These are phyloP conservation scores for Aspergillus spinulosporus DNA, from an alignment of 2,329 filamentous ascomycete genomes.

Conservation along the genomic window DNA sequence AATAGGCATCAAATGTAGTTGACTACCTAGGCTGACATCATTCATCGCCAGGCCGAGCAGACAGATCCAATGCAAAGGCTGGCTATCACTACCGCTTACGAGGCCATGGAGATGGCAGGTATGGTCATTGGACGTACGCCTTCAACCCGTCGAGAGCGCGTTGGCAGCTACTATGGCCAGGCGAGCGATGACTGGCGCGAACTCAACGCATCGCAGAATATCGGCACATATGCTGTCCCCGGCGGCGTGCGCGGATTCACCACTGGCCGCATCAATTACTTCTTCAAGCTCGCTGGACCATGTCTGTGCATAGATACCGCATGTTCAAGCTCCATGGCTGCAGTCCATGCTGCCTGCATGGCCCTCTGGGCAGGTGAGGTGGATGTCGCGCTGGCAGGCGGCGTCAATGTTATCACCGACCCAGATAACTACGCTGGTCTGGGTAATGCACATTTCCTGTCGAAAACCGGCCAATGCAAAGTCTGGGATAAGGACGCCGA, in stretches of 20 bases:
- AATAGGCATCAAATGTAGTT: no score
- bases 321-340: slow-evolving; percentile 62
- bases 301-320: slow-evolving; percentile 72
- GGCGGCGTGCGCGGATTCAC: slow-evolving; percentile 61
- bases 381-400: slow-evolving; percentile 76
- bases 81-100: slow-evolving; percentile 71
- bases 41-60: slow-evolving; percentile 61
- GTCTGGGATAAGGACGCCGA: slow-evolving; percentile 51
- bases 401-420: slow-evolving; percentile 70
- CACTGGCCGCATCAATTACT: slow-evolving; percentile 68
- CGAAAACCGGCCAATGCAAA: slow-evolving; percentile 48
- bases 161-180: slow-evolving; percentile 71
- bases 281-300: slow-evolving; percentile 72
- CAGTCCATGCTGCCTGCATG: slow-evolving; percentile 69
- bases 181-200: slow-evolving; percentile 65
- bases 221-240: slow-evolving; percentile 67
- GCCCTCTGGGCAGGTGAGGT: slow-evolving; percentile 71
- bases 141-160: slow-evolving; percentile 59
- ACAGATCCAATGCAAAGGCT: slow-evolving; percentile 78
- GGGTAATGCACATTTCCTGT: slow-evolving; percentile 50
- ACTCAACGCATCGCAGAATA: slow-evolving; percentile 67
- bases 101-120: slow-evolving; percentile 78
- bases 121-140: slow-evolving; percentile 67
- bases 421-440: slow-evolving; percentile 75
- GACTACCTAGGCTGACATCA: slow-evolving; percentile 41